These are phyloP conservation scores for Mortierella alpina DNA, from an alignment of 192 early-diverging fungal species.

Conservation along the genomic window DNA sequence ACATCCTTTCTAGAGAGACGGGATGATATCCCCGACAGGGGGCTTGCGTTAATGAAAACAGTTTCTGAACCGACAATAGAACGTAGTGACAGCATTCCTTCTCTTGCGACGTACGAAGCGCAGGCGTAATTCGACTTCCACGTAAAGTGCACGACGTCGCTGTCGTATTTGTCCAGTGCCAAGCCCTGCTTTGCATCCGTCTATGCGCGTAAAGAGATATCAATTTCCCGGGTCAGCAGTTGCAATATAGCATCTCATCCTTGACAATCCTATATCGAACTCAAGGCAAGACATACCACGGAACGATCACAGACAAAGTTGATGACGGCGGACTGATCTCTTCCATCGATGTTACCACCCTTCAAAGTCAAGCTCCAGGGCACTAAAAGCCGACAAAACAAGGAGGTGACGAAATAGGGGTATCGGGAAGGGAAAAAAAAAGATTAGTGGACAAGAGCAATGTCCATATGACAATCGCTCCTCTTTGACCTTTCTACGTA, in stretches of 20 bases:
- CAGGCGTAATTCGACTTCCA: conserved; percentile 42
- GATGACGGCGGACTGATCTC: conserved; percentile 39
- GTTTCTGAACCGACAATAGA: neutral
- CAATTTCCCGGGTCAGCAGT: neutral
- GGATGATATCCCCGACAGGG: neutral
- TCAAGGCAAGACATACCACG: conserved; percentile 8
- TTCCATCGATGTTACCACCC: conserved; percentile 26
- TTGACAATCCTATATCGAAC: neutral
- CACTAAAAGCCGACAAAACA: conserved; percentile 14
- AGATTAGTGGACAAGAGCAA: neutral
- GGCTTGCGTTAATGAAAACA: neutral
- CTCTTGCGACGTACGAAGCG: conserved; percentile 23
- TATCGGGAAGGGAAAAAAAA: neutral
- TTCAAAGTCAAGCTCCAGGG: conserved; percentile 51
- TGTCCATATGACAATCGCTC: neutral
- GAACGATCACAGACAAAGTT: conserved; percentile 44
- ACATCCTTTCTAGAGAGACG: neutral
- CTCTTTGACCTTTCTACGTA: neutral
- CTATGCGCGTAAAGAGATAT: neutral
- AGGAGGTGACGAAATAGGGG: neutral
- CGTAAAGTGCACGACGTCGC: conserved; percentile 21
- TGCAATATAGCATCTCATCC: neutral
- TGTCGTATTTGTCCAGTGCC: conserved; percentile 19
- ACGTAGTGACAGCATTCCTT: neutral
- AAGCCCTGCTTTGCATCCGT: conserved; percentile 25